These are phyloP conservation scores for Pichia sp. DNA, from an alignment of 1,139 yeast species.

Conservation along the genomic window DNA sequence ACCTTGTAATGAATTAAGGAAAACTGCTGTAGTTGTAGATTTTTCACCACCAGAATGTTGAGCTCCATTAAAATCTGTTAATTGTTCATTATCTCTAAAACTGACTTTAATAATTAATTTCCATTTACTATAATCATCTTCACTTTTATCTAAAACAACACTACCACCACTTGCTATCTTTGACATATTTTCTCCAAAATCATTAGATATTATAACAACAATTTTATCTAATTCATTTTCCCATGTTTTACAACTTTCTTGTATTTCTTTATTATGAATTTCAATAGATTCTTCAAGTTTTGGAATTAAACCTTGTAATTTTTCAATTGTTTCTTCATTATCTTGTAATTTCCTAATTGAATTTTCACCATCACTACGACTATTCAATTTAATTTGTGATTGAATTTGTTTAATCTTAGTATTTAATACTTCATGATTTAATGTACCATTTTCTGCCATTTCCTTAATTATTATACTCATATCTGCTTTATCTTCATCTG, in stretches of 20 bases:
- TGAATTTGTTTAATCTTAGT: conserved; percentile 32
- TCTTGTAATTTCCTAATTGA: conserved; percentile 35
- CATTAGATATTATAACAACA: conserved; percentile 48
- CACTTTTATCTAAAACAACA: conserved; percentile 52
- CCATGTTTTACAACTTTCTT: conserved; percentile 41
- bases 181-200: conserved; percentile 61
- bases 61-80: conserved; percentile 70
- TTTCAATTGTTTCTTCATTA: conserved; percentile 30
- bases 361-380: conserved; percentile 34
- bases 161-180: conserved; percentile 83
- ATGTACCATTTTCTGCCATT: conserved; percentile 35
- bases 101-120: conserved; percentile 76
- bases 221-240: conserved; percentile 50
- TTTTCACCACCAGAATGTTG: conserved; percentile 98
- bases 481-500: conserved; percentile 38
- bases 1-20: conserved; percentile 88
- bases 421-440: conserved; percentile 36
- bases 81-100: conserved; percentile 68
- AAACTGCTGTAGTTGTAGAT: conserved; percentile 89
- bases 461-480: conserved; percentile 40
- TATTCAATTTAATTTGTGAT: conserved; percentile 32
- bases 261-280: conserved; percentile 35
- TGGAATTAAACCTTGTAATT: conserved; percentile 33
- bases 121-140: conserved; percentile 66
- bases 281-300: conserved; percentile 28